These are phyloP conservation scores for Lanzia echinophila DNA, from an alignment of 2,329 filamentous ascomycete genomes.

Conservation along the genomic window DNA sequence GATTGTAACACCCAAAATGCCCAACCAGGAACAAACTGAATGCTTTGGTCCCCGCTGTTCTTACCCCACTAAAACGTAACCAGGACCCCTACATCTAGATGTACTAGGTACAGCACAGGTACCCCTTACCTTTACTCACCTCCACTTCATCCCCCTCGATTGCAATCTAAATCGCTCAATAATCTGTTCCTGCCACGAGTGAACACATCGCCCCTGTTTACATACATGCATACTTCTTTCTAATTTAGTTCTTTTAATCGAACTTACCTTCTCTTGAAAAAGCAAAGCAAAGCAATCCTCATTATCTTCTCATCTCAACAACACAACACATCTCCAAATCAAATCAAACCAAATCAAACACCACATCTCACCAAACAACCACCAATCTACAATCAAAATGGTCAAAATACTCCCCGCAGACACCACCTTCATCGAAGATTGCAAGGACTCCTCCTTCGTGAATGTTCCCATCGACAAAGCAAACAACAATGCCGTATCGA, in stretches of 20 bases:
- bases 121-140: neutral
- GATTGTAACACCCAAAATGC: neutral
- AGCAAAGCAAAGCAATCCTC: neutral
- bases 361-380: neutral
- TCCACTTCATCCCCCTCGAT: neutral
- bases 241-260: too few relatives aligned
- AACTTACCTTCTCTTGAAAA: too few relatives aligned
- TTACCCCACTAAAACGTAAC: neutral
- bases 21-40: neutral
- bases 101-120: too few relatives aligned
- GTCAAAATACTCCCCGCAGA: conserved; percentile 27
- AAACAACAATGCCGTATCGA: conserved; percentile 72
- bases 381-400: conserved; percentile 15
- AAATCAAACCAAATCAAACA: neutral
- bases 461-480: conserved; percentile 70
- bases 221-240: too few relatives aligned
- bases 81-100: too few relatives aligned
- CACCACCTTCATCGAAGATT: conserved; percentile 73
- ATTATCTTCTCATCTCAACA: too few relatives aligned
- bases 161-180: too few relatives aligned
- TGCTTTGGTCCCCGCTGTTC: neutral
- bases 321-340: neutral
- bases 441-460: conserved; percentile 77
- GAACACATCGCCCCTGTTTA: too few relatives aligned
- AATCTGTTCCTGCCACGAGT: too few relatives aligned